Conservation (phyloP, 305 asterid species). For the Fraxinus sp. region DNA sequence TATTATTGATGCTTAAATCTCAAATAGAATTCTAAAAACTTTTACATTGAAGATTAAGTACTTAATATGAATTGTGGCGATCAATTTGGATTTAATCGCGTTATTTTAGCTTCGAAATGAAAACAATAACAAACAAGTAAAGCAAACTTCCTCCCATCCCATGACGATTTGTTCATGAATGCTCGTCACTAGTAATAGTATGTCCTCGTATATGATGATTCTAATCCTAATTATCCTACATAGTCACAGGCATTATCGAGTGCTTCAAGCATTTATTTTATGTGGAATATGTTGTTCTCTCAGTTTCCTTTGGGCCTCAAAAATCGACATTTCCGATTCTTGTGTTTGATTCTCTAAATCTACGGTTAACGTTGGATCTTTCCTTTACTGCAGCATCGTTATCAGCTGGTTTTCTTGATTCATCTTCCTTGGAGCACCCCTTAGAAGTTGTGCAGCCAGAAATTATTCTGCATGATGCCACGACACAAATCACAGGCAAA, state of each 20-base stretch:
- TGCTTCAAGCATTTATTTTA: too few species aligned
- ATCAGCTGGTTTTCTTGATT: too few species aligned
- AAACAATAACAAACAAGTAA: not conserved
- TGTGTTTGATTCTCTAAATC: too few species aligned
- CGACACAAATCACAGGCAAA: slow-evolving; percentile 12
- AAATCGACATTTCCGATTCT: too few species aligned
- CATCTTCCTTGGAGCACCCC: too few species aligned
- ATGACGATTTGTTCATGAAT: not conserved
- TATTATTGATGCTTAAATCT: not conserved
- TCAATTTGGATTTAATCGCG: not conserved
- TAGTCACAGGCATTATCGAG: too few species aligned
- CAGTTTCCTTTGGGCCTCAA: too few species aligned
- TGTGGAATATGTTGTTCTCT: too few species aligned
- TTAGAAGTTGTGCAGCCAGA: slow-evolving; percentile 14
- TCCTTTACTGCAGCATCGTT: too few species aligned
- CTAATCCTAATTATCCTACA: too few species aligned
- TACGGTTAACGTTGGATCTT: too few species aligned
- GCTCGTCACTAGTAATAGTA: not conserved
- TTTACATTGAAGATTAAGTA: not conserved
- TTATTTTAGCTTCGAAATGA: not conserved
- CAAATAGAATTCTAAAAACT: not conserved
- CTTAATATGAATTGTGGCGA: not conserved
- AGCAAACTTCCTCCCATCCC: not conserved
- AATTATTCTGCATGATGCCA: not conserved
- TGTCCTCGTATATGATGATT: too few species aligned